Conservation (phyloP, 2,329 filamentous ascomycete genomes). For the Botrytis tulipae region DNA sequence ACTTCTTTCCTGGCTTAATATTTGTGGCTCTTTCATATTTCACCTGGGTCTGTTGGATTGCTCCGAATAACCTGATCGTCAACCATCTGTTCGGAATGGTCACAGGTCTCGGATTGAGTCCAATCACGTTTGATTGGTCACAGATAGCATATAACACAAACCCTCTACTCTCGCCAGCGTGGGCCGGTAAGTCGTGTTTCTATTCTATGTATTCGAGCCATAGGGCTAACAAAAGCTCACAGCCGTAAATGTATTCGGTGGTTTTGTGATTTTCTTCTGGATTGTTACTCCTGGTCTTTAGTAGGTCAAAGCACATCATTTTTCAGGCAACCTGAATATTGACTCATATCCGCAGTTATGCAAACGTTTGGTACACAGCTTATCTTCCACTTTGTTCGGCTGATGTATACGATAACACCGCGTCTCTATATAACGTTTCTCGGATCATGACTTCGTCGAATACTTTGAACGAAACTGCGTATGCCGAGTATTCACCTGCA, state of each 20-base stretch:
- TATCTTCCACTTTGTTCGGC: slow-evolving; percentile 70
- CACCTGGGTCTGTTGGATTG: slow-evolving; percentile 69
- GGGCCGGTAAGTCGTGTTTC: slow-evolving; percentile 41
- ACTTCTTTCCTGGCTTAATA: slow-evolving; percentile 58
- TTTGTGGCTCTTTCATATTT: slow-evolving; percentile 69
- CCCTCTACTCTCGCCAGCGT: slow-evolving; percentile 58
- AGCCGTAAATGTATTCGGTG: slow-evolving; percentile 69
- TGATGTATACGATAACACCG: slow-evolving; percentile 70
- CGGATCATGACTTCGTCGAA: slow-evolving; percentile 60
- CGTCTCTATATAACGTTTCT: slow-evolving; percentile 62
- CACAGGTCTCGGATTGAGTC: slow-evolving; percentile 40
- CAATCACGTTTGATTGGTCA: slow-evolving; percentile 71
- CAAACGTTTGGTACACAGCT: slow-evolving; percentile 59
- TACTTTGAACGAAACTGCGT: slow-evolving; percentile 61
- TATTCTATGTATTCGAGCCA: background rate
- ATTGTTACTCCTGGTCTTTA: slow-evolving; percentile 58
- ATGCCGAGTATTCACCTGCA: slow-evolving; percentile 68
- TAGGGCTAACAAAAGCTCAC: slow-evolving; percentile 33
- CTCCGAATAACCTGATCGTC: slow-evolving; percentile 62
- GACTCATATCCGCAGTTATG: slow-evolving; percentile 45
- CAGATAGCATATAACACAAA: slow-evolving; percentile 49
- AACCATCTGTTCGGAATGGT: slow-evolving; percentile 69
- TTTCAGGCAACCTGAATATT: background rate
- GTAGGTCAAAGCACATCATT: slow-evolving; percentile 11
- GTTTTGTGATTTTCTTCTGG: slow-evolving; percentile 64